Evolutionary conservation across 768 basidiomycete genomes (phyloP).

Genomic region (Calocera viscosa): DNA sequence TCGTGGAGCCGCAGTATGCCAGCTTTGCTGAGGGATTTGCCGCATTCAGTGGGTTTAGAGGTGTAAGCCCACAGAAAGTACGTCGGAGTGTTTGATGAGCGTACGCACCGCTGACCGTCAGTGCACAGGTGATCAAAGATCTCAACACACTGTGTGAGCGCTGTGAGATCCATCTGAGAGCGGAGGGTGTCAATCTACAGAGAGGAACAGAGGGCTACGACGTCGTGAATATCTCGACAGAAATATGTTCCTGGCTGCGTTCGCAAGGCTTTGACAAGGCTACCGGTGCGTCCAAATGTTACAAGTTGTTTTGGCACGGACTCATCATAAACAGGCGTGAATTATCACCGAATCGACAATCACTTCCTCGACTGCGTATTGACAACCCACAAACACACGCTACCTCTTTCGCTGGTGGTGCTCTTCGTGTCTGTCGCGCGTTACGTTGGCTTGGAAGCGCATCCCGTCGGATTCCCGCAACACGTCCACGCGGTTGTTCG

Average conservation of each 20-base stretch:
- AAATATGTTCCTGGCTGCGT: not conserved
- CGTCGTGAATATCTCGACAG: not conserved
- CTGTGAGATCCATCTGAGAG: not conserved
- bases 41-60: conserved; percentile 1
- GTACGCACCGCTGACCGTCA: not conserved
- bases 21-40: conserved; percentile 3
- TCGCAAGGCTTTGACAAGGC: not conserved
- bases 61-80: not conserved
- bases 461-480: not conserved
- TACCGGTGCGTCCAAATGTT: not conserved
- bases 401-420: not conserved
- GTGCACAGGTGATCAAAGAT: not conserved
- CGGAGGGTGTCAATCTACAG: not conserved
- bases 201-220: not conserved
- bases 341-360: not conserved
- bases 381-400: not conserved
- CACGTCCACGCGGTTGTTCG: not conserved
- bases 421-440: not conserved
- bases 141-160: not conserved
- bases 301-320: not conserved
- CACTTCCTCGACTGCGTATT: conserved; percentile 6
- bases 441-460: not conserved
- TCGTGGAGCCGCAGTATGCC: not conserved
- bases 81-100: not conserved
- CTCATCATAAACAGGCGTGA: not conserved